These are phyloP conservation scores for Scenedesmus sp. DNA, from an alignment of 163 green algal genomes.

Conservation along the genomic window DNA sequence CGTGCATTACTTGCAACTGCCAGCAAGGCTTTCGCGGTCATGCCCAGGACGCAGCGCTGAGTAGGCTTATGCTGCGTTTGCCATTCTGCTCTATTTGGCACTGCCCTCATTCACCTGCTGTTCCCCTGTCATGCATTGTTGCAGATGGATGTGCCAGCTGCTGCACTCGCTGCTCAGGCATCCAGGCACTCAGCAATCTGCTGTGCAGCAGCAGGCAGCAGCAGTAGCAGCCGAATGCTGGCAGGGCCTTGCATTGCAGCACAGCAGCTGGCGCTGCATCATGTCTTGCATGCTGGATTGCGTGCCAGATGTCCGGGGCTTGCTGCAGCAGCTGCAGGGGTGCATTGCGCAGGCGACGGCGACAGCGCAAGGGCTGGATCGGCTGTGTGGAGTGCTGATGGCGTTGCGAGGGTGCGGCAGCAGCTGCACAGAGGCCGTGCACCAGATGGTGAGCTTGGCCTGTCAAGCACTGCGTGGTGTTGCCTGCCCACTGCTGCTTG, in stretches of 20 bases:
- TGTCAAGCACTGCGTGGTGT: not conserved
- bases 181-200: not conserved
- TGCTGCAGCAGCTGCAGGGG: conserved; percentile 1
- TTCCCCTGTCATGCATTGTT: not conserved
- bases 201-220: conserved; percentile 15
- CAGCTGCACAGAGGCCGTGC: not conserved
- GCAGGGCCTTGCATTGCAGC: not conserved
- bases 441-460: not conserved
- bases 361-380: not conserved
- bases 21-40: no score
- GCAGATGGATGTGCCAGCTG: not conserved
- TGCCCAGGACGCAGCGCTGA: no score
- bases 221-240: not conserved
- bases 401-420: not conserved
- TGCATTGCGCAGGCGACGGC: not conserved
- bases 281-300: not conserved
- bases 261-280: conserved; percentile 2
- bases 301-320: not conserved
- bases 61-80: no score
- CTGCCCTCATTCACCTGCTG: not conserved
- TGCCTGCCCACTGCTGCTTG: not conserved
- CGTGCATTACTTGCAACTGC: no score
- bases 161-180: not conserved
- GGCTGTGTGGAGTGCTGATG: not conserved
- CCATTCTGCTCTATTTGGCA: no score